Conservation (phyloP, 1,284 basidiomycete species). For the Stygiomarasmius scandens region DNA sequence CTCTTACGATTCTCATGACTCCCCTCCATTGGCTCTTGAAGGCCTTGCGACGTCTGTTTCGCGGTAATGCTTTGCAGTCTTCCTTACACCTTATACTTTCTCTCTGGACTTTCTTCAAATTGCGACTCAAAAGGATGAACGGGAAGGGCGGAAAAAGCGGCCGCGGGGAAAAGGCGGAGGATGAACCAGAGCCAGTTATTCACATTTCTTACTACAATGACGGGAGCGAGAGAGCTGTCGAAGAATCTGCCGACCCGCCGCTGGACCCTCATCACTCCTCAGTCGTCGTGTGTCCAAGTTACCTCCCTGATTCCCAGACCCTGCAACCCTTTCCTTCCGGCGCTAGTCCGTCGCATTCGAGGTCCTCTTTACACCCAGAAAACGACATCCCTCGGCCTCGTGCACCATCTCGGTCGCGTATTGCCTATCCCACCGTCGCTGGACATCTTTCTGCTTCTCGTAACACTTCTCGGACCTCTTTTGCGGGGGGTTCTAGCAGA, state of each 20-base stretch:
- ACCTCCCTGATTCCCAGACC: neutral
- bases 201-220: neutral
- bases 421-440: conserved; percentile 4
- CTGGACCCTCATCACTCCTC: neutral
- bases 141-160: neutral
- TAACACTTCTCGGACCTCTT: neutral
- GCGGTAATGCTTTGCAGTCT: conserved; percentile 3
- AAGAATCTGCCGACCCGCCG: neutral
- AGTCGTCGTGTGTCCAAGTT: conserved; percentile 4
- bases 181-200: neutral
- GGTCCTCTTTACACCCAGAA: neutral
- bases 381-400: neutral
- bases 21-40: conserved; percentile 7
- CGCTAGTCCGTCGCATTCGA: conserved; percentile 3
- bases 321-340: conserved; percentile 6
- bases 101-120: neutral
- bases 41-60: conserved; percentile 4
- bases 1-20: conserved; percentile 2
- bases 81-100: neutral
- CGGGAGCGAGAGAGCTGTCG: neutral
- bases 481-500: neutral
- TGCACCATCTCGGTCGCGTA: conserved; percentile 4
- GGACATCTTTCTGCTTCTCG: neutral
- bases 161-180: neutral
- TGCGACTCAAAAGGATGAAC: neutral